A percentile compares a stretch with the other conserved stretches of the same genome.
Conservation (phyloP, 768 basidiomycete species). For the Trametes cinnabarina region DNA sequence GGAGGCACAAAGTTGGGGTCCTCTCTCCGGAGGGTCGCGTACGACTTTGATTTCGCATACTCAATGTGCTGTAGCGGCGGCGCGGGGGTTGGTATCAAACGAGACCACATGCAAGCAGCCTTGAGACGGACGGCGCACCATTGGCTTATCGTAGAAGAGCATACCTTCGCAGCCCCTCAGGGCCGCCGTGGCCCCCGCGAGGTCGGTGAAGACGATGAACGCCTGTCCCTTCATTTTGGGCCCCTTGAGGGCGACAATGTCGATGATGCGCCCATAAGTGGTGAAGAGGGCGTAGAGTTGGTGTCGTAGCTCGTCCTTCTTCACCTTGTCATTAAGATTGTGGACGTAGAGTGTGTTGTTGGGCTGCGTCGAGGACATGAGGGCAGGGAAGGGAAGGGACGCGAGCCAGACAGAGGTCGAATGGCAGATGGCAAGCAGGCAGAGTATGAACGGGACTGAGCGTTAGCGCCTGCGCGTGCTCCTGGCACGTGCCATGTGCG, state of each 20-base stretch:
- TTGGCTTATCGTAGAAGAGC: slow-evolving; percentile 87
- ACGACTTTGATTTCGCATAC: slow-evolving; percentile 88
- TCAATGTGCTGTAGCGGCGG: slow-evolving; percentile 65
- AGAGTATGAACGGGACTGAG: neutral
- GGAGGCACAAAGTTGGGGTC: slow-evolving; percentile 82
- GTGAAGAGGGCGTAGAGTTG: slow-evolving; percentile 89
- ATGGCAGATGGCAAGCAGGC: neutral
- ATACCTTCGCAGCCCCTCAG: slow-evolving; percentile 92
- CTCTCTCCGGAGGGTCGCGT: slow-evolving; percentile 75
- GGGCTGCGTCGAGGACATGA: slow-evolving; percentile 59
- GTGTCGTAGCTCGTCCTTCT: slow-evolving; percentile 82
- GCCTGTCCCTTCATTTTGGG: slow-evolving; percentile 90
- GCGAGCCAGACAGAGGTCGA: neutral
- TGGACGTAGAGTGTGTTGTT: slow-evolving; percentile 89
- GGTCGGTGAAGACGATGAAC: slow-evolving; percentile 93
- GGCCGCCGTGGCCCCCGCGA: slow-evolving; percentile 86
- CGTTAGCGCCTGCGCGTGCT: neutral
- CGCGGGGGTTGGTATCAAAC: slow-evolving; percentile 29
- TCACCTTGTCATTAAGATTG: slow-evolving; percentile 89
- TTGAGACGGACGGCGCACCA: slow-evolving; percentile 53
- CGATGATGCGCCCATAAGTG: slow-evolving; percentile 90
- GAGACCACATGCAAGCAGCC: slow-evolving; percentile 23
- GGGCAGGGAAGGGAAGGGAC: neutral
- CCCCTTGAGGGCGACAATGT: slow-evolving; percentile 86
- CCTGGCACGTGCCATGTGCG: too few relatives aligned